Conservation (phyloP, 2,329 filamentous ascomycete genomes). For the Fusarium sublunatum region DNA sequence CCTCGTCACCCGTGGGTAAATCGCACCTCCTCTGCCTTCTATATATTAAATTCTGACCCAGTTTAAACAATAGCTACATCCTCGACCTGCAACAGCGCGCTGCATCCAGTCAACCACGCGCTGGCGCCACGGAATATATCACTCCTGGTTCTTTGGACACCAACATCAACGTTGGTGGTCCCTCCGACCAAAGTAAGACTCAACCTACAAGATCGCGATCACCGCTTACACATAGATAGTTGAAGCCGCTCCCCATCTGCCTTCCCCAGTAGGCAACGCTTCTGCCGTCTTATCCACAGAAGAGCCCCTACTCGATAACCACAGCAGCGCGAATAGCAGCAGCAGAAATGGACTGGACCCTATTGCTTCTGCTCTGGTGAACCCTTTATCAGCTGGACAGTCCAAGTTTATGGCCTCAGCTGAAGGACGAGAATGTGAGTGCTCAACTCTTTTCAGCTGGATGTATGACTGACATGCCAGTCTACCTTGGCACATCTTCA, state of each 20-base stretch:
- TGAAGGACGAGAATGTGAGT: conserved; percentile 57
- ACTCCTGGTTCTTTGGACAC: conserved; percentile 41
- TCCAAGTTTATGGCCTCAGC: conserved; percentile 56
- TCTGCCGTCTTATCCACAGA: conserved; percentile 25
- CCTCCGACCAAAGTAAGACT: conserved; percentile 31
- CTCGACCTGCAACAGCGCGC: conserved; percentile 50
- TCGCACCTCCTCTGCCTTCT: neutral
- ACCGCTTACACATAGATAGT: neutral
- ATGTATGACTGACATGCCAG: conserved; percentile 45
- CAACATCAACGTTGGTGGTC: conserved; percentile 30
- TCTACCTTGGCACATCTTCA: conserved; percentile 65
- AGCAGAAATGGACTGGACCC: conserved; percentile 43
- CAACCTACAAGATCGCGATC: rapidly evolving
- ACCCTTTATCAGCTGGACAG: conserved; percentile 55
- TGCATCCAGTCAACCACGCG: conserved; percentile 25
- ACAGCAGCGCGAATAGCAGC: conserved; percentile 25
- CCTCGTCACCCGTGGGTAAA: conserved; percentile 59
- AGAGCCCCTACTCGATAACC: conserved; percentile 30
- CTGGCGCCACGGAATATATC: conserved; percentile 33
- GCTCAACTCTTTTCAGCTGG: rapidly evolving
- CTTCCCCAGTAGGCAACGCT: conserved; percentile 20
- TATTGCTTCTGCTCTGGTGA: conserved; percentile 52
- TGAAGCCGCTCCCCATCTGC: conserved; percentile 14
- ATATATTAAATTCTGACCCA: neutral
- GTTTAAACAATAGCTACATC: conserved; percentile 46